Evolutionary conservation across 148 eudicot species (phyloP).

Genomic region (Dysphania ambrosioides): DNA sequence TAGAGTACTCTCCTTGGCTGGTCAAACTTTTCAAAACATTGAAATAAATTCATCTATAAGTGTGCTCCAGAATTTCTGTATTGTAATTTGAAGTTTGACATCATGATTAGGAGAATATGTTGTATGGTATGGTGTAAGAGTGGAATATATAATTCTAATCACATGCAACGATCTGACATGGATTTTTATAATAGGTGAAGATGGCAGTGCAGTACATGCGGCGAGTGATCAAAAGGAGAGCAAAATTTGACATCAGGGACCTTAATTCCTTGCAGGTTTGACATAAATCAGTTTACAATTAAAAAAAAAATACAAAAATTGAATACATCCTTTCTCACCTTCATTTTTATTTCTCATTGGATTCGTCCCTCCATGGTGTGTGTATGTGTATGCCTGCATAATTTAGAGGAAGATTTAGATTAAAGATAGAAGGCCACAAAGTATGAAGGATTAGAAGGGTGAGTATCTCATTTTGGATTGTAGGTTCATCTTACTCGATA

Average conservation of each 20-base stretch:
- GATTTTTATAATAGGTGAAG: constrained; percentile 53
- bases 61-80: not conserved
- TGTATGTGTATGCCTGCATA: no score
- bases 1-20: not conserved
- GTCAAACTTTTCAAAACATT: not conserved
- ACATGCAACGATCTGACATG: not conserved
- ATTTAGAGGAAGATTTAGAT: no score
- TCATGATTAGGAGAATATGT: not conserved
- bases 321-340: not conserved
- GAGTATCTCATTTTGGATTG: no score
- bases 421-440: no score
- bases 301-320: not conserved
- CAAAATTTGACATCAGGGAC: constrained; percentile 84
- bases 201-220: constrained; percentile 89
- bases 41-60: not conserved
- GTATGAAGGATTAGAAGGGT: no score
- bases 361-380: not conserved
- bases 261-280: constrained; percentile 65
- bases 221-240: constrained; percentile 73
- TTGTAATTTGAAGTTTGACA: constrained; percentile 8
- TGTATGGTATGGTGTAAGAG: not conserved
- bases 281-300: constrained; percentile 1
- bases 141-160: not conserved
- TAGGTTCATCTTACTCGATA: no score
- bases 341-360: not conserved